A percentile compares a stretch with the other conserved stretches of the same genome.
Conservation (phyloP, 2,329 filamentous ascomycete genomes). For the Alternaria brassicae region DNA sequence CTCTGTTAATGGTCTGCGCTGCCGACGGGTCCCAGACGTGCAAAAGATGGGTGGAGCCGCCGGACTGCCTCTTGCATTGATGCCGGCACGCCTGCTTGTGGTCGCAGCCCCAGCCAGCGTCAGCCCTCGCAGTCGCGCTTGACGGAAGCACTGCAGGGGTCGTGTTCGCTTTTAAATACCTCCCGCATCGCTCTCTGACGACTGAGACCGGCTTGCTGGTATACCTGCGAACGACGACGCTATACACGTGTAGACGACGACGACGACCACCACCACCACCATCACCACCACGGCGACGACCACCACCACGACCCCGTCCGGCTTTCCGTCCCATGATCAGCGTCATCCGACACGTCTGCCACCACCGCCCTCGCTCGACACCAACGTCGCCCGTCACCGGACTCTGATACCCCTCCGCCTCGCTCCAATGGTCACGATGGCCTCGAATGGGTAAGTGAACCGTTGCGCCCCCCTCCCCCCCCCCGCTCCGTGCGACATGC, state of each 20-base stretch:
- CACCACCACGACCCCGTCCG: background rate
- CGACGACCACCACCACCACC: background rate
- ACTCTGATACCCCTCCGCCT: background rate
- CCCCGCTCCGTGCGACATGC: constrained; percentile 46
- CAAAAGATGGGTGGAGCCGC: constrained; percentile 30
- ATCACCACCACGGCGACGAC: background rate
- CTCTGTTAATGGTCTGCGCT: constrained; percentile 28
- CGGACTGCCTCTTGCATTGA: constrained; percentile 21
- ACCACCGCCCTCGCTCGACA: constrained; percentile 15
- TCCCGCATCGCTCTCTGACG: constrained; percentile 31
- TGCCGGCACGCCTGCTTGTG: constrained; percentile 22
- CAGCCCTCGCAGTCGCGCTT: constrained; percentile 22
- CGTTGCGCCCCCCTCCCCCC: constrained; percentile 4
- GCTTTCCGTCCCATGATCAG: constrained; percentile 13
- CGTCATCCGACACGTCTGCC: constrained; percentile 13
- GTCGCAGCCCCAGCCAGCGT: constrained; percentile 22
- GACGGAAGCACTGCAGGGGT: constrained; percentile 26
- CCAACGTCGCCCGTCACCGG: constrained; percentile 1
- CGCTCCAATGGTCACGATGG: constrained; percentile 54
- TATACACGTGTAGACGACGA: background rate
- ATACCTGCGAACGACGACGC: constrained; percentile 8
- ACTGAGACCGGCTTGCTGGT: constrained; percentile 27
- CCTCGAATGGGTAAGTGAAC: constrained; percentile 53
- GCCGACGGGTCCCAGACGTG: constrained; percentile 31
- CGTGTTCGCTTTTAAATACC: constrained; percentile 34